A percentile compares a stretch with the other conserved stretches of the same genome.
Evolutionary conservation across 768 basidiomycete species (phyloP).

Genomic region (Collybiopsis luxurians): DNA sequence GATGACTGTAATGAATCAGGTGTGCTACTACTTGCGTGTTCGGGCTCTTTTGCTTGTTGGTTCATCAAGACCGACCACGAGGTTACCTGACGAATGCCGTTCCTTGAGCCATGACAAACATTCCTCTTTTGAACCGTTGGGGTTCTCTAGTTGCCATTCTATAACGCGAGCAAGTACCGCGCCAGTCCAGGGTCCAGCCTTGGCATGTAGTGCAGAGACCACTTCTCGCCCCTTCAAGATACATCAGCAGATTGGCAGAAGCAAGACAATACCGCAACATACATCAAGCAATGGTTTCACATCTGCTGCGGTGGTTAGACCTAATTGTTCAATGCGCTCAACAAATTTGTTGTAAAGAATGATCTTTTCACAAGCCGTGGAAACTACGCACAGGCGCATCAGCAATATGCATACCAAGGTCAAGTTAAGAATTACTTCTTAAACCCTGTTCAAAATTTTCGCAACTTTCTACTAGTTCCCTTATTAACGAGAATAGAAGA

Average conservation of each 20-base stretch:
- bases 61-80: constrained; percentile 30
- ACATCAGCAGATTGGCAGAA: constrained; percentile 4
- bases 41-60: constrained; percentile 37
- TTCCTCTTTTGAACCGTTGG: constrained; percentile 59
- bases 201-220: constrained; percentile 47
- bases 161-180: constrained; percentile 62
- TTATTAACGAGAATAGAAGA: constrained; percentile 70
- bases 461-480: constrained; percentile 62
- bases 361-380: constrained; percentile 38
- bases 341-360: constrained; percentile 70
- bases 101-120: constrained; percentile 68
- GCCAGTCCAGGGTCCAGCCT: constrained; percentile 71
- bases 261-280: constrained; percentile 24
- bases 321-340: constrained; percentile 56
- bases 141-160: constrained; percentile 85
- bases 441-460: constrained; percentile 35
- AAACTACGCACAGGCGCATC: constrained; percentile 28
- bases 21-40: constrained; percentile 19
- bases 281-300: constrained; percentile 79
- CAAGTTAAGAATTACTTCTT: too few species aligned
- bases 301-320: constrained; percentile 59
- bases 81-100: constrained; percentile 47
- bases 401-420: too few species aligned
- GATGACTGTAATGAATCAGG: too few species aligned
- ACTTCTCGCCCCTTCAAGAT: constrained; percentile 68